Conservation (phyloP, 495 filamentous ascomycete species). For the Hamigera avellanea region DNA sequence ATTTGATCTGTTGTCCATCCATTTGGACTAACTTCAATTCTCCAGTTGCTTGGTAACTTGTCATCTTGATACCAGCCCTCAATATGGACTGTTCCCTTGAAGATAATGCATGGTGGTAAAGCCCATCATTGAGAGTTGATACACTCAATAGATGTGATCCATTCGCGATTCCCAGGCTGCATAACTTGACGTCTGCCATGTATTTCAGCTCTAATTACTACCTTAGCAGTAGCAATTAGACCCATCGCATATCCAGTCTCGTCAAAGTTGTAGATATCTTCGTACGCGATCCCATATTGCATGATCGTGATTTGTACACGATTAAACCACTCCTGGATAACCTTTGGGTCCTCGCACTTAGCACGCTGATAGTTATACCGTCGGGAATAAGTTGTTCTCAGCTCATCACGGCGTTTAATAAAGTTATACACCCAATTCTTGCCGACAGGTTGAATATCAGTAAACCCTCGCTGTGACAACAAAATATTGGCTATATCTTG, state of each 20-base stretch:
- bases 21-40: slow-evolving; percentile 11
- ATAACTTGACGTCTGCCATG: slow-evolving; percentile 3
- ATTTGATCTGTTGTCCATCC: slow-evolving; percentile 22
- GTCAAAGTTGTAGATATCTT: slow-evolving; percentile 35
- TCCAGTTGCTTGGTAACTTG: slow-evolving; percentile 5
- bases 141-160: slow-evolving; percentile 19
- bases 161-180: slow-evolving; percentile 28
- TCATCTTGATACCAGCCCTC: slow-evolving; percentile 15
- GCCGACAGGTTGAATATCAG: background rate
- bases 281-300: slow-evolving; percentile 25
- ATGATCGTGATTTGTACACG: slow-evolving; percentile 16
- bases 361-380: slow-evolving; percentile 17
- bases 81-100: slow-evolving; percentile 15
- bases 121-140: slow-evolving; percentile 12
- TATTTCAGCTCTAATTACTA: slow-evolving; percentile 17
- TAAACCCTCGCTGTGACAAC: background rate
- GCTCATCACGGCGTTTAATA: slow-evolving; percentile 15
- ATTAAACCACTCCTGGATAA: slow-evolving; percentile 22
- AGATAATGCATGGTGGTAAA: slow-evolving; percentile 22
- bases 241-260: slow-evolving; percentile 28
- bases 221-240: slow-evolving; percentile 14
- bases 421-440: slow-evolving; percentile 20
- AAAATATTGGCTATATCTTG: slow-evolving; percentile 6
- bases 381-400: slow-evolving; percentile 15
- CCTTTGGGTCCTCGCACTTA: slow-evolving; percentile 23